Evolutionary conservation across 257 asterid genomes (phyloP).

Genomic region (Craterostigma plantagineum): DNA sequence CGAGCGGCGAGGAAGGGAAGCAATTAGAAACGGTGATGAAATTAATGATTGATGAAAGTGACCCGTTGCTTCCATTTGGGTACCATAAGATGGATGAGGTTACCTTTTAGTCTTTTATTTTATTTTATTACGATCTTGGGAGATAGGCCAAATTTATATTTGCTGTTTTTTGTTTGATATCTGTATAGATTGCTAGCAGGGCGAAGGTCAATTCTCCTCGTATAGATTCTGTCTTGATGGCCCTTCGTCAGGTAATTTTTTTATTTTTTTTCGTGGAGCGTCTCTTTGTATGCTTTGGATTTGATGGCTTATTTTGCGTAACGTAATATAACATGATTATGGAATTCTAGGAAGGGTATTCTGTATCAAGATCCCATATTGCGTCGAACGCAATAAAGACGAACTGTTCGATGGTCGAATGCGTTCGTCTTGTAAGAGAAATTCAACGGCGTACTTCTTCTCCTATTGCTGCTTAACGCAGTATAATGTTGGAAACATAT

Average conservation of each 20-base stretch:
- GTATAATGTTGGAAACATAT: too few species aligned
- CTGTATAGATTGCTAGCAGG: conserved; percentile 72
- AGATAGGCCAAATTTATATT: too few species aligned
- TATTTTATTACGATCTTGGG: too few species aligned
- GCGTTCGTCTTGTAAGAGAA: conserved; percentile 44
- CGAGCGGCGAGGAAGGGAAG: conserved; percentile 35
- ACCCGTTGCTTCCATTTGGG: conserved; percentile 71
- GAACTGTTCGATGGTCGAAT: conserved; percentile 59
- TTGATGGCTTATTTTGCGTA: too few species aligned
- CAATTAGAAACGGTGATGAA: conserved; percentile 42
- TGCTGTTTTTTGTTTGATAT: too few species aligned
- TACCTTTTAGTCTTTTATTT: conserved; percentile 4
- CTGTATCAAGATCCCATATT: conserved; percentile 61
- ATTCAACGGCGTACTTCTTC: too few species aligned
- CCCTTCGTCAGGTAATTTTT: conserved; percentile 60
- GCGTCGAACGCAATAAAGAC: conserved; percentile 67
- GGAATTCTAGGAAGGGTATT: conserved; percentile 41
- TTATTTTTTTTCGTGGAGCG: neutral
- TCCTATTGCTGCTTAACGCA: too few species aligned
- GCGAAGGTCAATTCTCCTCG: conserved; percentile 67
- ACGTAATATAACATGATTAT: too few species aligned
- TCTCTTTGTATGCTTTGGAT: neutral
- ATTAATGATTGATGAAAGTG: conserved; percentile 67
- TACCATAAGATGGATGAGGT: conserved; percentile 76
- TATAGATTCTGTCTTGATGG: conserved; percentile 20